These are phyloP conservation scores for Cytospora chrysosperma DNA, from an alignment of 2,329 filamentous ascomycete species.

Conservation along the genomic window DNA sequence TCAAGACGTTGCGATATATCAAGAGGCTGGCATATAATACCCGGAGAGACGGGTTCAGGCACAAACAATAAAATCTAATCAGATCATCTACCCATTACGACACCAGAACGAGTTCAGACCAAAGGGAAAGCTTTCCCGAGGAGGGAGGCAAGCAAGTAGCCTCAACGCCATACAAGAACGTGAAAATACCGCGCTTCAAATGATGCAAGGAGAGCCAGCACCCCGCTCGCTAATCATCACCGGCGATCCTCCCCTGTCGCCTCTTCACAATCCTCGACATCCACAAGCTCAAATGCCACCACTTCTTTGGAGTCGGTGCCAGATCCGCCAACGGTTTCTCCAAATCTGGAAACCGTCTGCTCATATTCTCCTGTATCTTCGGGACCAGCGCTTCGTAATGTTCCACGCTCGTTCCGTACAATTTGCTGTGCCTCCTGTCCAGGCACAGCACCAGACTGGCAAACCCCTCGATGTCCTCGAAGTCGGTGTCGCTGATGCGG, in stretches of 20 bases:
- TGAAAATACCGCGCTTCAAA: too few relatives aligned
- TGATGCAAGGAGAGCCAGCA: background rate
- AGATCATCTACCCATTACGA: background rate
- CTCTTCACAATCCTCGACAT: conserved; percentile 20
- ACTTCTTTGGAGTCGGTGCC: conserved; percentile 5
- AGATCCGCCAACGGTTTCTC: conserved; percentile 16
- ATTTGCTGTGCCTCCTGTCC: conserved; percentile 13
- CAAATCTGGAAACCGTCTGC: conserved; percentile 17
- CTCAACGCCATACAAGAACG: background rate
- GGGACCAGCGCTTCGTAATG: conserved; percentile 21
- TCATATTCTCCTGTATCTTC: conserved; percentile 19
- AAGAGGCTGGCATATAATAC: conserved; percentile 1
- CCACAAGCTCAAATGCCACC: conserved; percentile 19
- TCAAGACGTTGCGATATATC: background rate
- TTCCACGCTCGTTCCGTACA: conserved; percentile 16
- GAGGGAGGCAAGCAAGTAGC: background rate
- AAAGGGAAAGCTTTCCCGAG: background rate
- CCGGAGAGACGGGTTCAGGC: background rate
- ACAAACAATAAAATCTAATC: conserved; percentile 13
- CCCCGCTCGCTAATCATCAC: background rate
- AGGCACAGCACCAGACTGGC: conserved; percentile 19
- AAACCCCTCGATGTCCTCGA: conserved; percentile 22
- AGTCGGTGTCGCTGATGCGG: conserved; percentile 15
- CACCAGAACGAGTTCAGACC: background rate
- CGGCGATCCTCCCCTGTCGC: conserved; percentile 2